Percentiles rank a stretch among this genome's conserved stretches.
Evolutionary conservation across 108 stramenopile genomes (phyloP).

Genomic region (Skeletonema menzelii): DNA sequence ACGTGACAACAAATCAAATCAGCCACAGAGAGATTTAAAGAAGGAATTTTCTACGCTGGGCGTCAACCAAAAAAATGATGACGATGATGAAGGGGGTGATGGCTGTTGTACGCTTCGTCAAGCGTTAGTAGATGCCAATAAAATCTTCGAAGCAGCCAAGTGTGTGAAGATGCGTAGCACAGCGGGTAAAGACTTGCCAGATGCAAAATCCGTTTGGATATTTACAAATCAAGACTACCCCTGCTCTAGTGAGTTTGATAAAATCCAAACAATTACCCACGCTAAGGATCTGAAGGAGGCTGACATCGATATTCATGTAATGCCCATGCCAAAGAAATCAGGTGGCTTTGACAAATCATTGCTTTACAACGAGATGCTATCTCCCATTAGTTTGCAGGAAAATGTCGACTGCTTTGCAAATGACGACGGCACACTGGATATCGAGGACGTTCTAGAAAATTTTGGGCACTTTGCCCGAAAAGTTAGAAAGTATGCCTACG

Average conservation of each 20-base stretch:
- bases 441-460: slow-evolving; percentile 32
- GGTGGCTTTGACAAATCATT: slow-evolving; percentile 16
- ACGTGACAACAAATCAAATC: slow-evolving; percentile 11
- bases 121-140: slow-evolving; percentile 51
- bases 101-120: slow-evolving; percentile 9
- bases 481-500: slow-evolving; percentile 41
- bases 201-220: slow-evolving; percentile 73
- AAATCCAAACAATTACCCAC: slow-evolving; percentile 30
- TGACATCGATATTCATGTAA: slow-evolving; percentile 55
- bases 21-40: slow-evolving; percentile 42
- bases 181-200: slow-evolving; percentile 42
- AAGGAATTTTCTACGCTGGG: slow-evolving; percentile 50
- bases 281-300: slow-evolving; percentile 59
- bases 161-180: slow-evolving; percentile 47
- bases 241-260: slow-evolving; percentile 35
- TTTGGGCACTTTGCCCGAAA: slow-evolving; percentile 31
- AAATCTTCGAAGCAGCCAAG: slow-evolving; percentile 55
- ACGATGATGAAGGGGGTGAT: slow-evolving; percentile 7
- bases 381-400: background rate
- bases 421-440: slow-evolving; percentile 13
- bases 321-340: slow-evolving; percentile 49
- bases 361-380: slow-evolving; percentile 24
- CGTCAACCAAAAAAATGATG: background rate
- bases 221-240: slow-evolving; percentile 75
- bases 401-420: background rate